These are phyloP conservation scores for Plantago coronopus DNA, from an alignment of 305 asterid genomes.

Conservation along the genomic window DNA sequence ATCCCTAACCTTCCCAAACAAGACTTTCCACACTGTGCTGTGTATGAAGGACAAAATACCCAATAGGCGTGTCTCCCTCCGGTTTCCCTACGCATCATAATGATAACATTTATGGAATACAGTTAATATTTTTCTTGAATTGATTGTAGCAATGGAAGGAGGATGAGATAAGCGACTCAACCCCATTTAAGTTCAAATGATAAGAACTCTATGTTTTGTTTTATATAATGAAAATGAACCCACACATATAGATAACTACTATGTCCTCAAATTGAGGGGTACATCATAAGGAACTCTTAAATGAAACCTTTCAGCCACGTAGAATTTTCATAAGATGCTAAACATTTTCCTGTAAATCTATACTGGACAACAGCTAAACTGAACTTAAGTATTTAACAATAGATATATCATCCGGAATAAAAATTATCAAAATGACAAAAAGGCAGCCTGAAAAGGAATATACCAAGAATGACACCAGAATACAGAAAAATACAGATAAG, in stretches of 20 bases:
- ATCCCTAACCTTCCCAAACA: conserved; percentile 63
- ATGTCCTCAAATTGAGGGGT: background rate
- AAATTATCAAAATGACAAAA: background rate
- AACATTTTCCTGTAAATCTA: background rate
- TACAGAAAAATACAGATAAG: background rate
- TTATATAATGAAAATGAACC: background rate
- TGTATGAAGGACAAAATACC: conserved; percentile 94
- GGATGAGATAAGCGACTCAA: conserved; percentile 4
- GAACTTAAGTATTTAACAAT: no score
- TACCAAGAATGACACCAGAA: background rate
- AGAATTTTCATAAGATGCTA: background rate
- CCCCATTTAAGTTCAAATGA: background rate
- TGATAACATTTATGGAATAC: background rate
- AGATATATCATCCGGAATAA: background rate
- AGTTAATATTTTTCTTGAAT: background rate
- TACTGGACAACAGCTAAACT: no score
- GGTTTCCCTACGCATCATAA: conserved; percentile 62
- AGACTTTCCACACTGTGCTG: conserved; percentile 90
- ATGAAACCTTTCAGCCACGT: background rate
- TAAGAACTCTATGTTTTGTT: background rate
- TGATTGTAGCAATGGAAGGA: background rate
- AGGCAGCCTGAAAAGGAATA: background rate
- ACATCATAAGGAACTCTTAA: background rate
- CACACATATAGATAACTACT: background rate
- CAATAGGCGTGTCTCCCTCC: conserved; percentile 85